Conservation (phyloP, 192 early-diverging fungal species). For the Gryganskiella cystojenkinii region DNA sequence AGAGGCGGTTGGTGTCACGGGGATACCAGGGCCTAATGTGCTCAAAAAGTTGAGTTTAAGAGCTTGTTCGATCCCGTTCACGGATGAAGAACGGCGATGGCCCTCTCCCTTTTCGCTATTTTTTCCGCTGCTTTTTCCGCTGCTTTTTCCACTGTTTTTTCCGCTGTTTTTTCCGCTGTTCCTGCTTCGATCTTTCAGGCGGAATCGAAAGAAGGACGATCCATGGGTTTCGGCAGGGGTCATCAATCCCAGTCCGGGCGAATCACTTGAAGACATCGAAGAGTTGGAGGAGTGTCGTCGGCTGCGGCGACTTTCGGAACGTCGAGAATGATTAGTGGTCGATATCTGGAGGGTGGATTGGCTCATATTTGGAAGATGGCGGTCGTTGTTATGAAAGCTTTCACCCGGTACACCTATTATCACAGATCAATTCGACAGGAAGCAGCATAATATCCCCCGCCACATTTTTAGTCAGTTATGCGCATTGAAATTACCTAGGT, state of each 20-base stretch:
- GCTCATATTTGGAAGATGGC: not conserved
- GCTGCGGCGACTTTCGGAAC: too few relatives aligned
- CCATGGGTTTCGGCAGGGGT: not conserved
- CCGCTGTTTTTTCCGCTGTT: not conserved
- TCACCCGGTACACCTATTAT: not conserved
- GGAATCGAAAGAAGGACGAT: not conserved
- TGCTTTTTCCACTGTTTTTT: too few relatives aligned
- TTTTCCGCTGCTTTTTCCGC: not conserved
- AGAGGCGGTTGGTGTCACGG: slow-evolving; percentile 28
- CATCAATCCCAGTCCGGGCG: not conserved
- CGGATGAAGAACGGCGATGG: not conserved
- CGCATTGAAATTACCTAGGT: too few relatives aligned
- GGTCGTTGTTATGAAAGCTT: not conserved
- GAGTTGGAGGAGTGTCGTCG: not conserved
- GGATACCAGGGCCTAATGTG: slow-evolving; percentile 38
- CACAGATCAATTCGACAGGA: too few relatives aligned
- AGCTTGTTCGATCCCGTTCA: slow-evolving; percentile 27
- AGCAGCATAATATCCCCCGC: too few relatives aligned
- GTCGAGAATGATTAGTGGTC: not conserved
- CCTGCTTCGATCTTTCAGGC: not conserved
- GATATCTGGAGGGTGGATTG: slow-evolving; percentile 2
- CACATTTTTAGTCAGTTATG: too few relatives aligned
- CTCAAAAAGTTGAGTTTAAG: slow-evolving; percentile 35
- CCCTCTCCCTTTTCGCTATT: too few relatives aligned
- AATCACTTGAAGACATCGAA: too few relatives aligned